These are phyloP conservation scores for Arthrobotrys conoides DNA, from an alignment of 2,329 filamentous ascomycete genomes.

Conservation along the genomic window DNA sequence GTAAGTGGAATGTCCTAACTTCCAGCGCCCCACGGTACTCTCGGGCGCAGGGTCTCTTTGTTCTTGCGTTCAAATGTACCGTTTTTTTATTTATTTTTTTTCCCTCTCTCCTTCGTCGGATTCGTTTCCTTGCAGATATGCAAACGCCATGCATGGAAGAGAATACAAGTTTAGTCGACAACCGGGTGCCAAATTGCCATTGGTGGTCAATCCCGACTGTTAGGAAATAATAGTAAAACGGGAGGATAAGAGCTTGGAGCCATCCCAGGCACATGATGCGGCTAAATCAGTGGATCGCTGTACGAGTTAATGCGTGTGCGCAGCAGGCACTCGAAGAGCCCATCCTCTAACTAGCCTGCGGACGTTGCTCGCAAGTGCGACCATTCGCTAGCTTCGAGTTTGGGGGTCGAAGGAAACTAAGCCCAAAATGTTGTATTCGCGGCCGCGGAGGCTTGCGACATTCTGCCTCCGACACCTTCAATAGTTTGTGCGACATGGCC, in stretches of 20 bases:
- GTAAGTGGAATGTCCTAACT: background rate
- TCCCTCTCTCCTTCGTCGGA: background rate
- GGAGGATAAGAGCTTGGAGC: conserved; percentile 23
- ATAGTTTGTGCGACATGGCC: conserved; percentile 31
- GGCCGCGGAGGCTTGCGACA: conserved; percentile 37
- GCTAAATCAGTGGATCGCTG: conserved; percentile 19
- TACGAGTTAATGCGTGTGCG: conserved; percentile 20
- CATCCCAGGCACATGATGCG: conserved; percentile 21
- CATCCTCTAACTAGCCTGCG: background rate
- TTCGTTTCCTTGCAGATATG: conserved; percentile 1
- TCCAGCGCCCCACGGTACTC: conserved; percentile 17
- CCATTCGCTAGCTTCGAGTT: conserved; percentile 10
- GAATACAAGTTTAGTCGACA: conserved; percentile 9
- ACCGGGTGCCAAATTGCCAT: conserved; percentile 8
- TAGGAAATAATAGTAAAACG: background rate
- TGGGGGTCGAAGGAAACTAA: background rate
- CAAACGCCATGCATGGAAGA: conserved; percentile 43
- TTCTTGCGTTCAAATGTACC: conserved; percentile 24
- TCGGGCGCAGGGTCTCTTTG: conserved; percentile 14
- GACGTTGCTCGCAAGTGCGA: conserved; percentile 43
- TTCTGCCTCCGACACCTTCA: conserved; percentile 6
- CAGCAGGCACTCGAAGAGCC: background rate
- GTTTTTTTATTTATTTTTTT: conserved; percentile 2
- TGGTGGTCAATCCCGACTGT: background rate
- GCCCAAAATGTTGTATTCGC: conserved; percentile 30